Conservation (phyloP, 2,329 filamentous ascomycete species). For the Juglanconis juglandina region DNA sequence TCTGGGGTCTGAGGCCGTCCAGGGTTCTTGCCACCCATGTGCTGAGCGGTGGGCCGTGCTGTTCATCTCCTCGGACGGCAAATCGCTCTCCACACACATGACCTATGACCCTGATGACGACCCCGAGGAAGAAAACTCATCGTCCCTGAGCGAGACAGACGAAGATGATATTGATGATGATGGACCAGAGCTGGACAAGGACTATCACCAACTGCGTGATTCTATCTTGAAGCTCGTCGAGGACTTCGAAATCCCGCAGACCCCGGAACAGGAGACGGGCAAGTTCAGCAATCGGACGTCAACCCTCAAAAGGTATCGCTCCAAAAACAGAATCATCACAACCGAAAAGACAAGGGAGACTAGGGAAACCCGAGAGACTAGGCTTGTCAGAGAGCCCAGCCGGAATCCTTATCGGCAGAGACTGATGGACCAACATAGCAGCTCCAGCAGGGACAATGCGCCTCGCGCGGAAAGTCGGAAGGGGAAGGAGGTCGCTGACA, state of each 20-base stretch:
- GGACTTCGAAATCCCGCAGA: slow-evolving; percentile 76
- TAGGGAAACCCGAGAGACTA: neutral
- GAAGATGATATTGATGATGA: slow-evolving; percentile 59
- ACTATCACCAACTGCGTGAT: slow-evolving; percentile 77
- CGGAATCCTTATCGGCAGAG: slow-evolving; percentile 53
- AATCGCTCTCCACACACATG: slow-evolving; percentile 67
- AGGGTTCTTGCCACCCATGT: slow-evolving; percentile 72
- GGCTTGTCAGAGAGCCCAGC: slow-evolving; percentile 39
- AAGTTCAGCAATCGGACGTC: slow-evolving; percentile 70
- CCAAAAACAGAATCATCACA: slow-evolving; percentile 56
- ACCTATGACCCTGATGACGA: slow-evolving; percentile 67
- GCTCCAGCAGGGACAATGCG: slow-evolving; percentile 20
- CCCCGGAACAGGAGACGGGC: slow-evolving; percentile 55
- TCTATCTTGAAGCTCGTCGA: slow-evolving; percentile 77
- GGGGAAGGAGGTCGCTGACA: slow-evolving; percentile 30
- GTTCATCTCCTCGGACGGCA: slow-evolving; percentile 72
- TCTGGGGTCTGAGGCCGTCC: slow-evolving; percentile 60
- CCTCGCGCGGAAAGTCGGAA: slow-evolving; percentile 21
- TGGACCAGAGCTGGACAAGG: slow-evolving; percentile 66
- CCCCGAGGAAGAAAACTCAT: slow-evolving; percentile 57
- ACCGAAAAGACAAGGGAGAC: slow-evolving; percentile 33
- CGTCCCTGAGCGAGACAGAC: slow-evolving; percentile 54
- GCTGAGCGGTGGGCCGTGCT: slow-evolving; percentile 80
- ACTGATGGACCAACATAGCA: slow-evolving; percentile 24
- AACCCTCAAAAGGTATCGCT: slow-evolving; percentile 56